Evolutionary conservation across 345 rosid genomes (phyloP).

Genomic region (Pistacia integerrima): DNA sequence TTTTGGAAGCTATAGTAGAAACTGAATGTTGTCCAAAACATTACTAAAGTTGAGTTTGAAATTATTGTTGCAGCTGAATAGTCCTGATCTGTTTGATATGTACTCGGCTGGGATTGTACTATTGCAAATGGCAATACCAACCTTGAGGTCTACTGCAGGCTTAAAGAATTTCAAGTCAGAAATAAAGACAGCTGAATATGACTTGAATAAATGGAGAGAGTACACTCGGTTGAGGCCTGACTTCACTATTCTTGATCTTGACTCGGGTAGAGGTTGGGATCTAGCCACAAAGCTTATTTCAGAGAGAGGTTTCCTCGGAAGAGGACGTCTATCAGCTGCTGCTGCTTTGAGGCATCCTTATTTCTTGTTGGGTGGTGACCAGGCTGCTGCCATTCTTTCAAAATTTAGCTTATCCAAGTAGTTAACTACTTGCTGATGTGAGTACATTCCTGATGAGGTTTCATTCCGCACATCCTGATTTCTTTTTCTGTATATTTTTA

Average conservation of each 20-base stretch:
- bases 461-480: background rate
- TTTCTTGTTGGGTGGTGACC: conserved; percentile 89
- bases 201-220: conserved; percentile 77
- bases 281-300: conserved; percentile 81
- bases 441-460: conserved; percentile 15
- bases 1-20: background rate
- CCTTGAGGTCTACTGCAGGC: conserved; percentile 61
- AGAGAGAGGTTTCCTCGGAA: conserved; percentile 72
- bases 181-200: conserved; percentile 54
- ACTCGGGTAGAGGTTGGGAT: conserved; percentile 97
- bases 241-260: conserved; percentile 79
- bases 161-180: conserved; percentile 85
- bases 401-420: conserved; percentile 70
- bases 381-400: conserved; percentile 87
- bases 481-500: background rate
- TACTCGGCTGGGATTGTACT: conserved; percentile 90
- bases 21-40: conserved; percentile 9
- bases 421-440: conserved; percentile 15
- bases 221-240: conserved; percentile 72
- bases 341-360: conserved; percentile 93
- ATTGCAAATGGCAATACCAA: conserved; percentile 92
- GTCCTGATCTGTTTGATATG: conserved; percentile 94
- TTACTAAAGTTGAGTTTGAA: conserved; percentile 19
- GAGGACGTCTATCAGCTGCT: conserved; percentile 90
- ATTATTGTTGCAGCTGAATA: conserved; percentile 65